Evolutionary conservation across 352 stramenopile genomes (phyloP).

Genomic region (Globisporangium carolinianum): DNA sequence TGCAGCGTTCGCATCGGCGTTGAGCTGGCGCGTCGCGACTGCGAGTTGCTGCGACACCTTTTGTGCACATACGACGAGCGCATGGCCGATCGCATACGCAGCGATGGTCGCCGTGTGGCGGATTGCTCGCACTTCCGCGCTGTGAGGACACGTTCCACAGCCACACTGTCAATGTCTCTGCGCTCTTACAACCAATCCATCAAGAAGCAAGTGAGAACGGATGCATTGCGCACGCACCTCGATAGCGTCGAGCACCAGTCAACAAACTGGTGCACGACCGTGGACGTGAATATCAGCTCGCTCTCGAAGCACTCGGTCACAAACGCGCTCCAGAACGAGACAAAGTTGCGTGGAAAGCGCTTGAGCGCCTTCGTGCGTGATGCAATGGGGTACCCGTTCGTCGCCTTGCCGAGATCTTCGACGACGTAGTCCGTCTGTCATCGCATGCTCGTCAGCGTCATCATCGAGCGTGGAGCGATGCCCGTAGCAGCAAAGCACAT

Average conservation of each 20-base stretch:
- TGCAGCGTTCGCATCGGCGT: slow-evolving; percentile 29
- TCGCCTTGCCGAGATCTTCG: slow-evolving; percentile 49
- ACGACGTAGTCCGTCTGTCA: slow-evolving; percentile 45
- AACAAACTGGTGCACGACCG: slow-evolving; percentile 54
- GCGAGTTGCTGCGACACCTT: slow-evolving; percentile 55
- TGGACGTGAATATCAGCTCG: slow-evolving; percentile 69
- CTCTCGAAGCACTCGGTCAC: slow-evolving; percentile 76
- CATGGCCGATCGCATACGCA: slow-evolving; percentile 56
- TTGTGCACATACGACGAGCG: slow-evolving; percentile 43
- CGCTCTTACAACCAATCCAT: too few species aligned
- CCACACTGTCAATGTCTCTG: background rate
- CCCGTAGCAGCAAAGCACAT: background rate
- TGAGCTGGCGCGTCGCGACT: slow-evolving; percentile 66
- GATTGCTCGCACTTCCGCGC: slow-evolving; percentile 76
- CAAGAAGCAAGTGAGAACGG: background rate
- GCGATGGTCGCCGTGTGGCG: slow-evolving; percentile 74
- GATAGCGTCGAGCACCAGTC: slow-evolving; percentile 82
- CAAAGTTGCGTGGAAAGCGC: slow-evolving; percentile 60
- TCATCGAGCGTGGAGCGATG: background rate
- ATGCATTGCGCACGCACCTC: slow-evolving; percentile 22
- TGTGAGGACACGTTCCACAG: slow-evolving; percentile 10
- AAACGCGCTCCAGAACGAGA: slow-evolving; percentile 73
- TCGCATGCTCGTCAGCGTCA: background rate
- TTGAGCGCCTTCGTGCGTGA: slow-evolving; percentile 49
- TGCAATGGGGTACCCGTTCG: slow-evolving; percentile 61